Evolutionary conservation across 2,329 filamentous ascomycete genomes (phyloP).

Genomic region (Penicillium sp.): DNA sequence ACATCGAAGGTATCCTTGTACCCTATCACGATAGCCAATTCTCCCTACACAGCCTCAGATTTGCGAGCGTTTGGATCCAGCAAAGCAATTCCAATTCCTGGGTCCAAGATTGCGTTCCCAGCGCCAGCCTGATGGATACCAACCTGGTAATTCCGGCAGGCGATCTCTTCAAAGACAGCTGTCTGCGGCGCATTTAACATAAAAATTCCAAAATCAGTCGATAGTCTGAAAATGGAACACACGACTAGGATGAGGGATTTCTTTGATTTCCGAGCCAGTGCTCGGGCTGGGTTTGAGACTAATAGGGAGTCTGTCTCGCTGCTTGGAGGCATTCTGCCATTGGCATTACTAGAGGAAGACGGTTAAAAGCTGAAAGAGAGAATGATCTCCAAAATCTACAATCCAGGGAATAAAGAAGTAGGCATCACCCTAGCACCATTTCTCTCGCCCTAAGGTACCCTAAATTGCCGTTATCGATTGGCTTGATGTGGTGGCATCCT

Average conservation of each 20-base stretch:
- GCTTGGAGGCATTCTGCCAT: too few relatives aligned
- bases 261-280: conserved; percentile 3
- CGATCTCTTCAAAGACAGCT: conserved; percentile 25
- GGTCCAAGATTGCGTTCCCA: neutral
- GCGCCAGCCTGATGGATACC: neutral
- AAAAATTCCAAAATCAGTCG: conserved; percentile 20
- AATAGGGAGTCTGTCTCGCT: conserved; percentile 10
- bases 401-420: too few relatives aligned
- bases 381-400: too few relatives aligned
- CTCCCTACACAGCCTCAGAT: conserved; percentile 29
- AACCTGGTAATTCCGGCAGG: conserved; percentile 21
- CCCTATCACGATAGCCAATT: conserved; percentile 27
- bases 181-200: conserved; percentile 23
- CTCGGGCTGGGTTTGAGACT: neutral
- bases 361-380: too few relatives aligned
- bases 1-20: conserved; percentile 25
- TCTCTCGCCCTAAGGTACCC: too few relatives aligned
- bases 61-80: conserved; percentile 21
- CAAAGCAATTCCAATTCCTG: neutral
- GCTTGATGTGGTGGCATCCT: too few relatives aligned
- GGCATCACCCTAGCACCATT: too few relatives aligned
- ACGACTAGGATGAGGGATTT: conserved; percentile 14
- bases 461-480: too few relatives aligned
- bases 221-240: conserved; percentile 13
- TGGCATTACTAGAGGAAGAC: too few relatives aligned